These are phyloP conservation scores for Rhizopus sp. DNA, from an alignment of 371 early-diverging fungal species.

Conservation along the genomic window DNA sequence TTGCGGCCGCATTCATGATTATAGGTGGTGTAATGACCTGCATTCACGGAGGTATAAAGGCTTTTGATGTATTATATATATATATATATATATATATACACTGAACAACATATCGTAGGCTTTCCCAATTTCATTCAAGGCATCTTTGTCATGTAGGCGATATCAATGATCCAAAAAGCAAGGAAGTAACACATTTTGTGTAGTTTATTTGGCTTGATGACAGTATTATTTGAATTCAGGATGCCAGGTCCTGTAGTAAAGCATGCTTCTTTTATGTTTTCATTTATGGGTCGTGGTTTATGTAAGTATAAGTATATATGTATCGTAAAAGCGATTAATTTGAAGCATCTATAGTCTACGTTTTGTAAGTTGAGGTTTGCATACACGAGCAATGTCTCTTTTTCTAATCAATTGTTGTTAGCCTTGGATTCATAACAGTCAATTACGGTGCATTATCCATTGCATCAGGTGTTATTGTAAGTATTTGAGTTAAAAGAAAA, in stretches of 20 bases:
- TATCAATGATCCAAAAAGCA: background rate
- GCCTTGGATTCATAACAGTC: slow-evolving; percentile 26
- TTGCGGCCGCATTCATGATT: slow-evolving; percentile 40
- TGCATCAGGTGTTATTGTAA: slow-evolving; percentile 31
- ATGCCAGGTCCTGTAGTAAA: slow-evolving; percentile 33
- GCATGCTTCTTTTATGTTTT: slow-evolving; percentile 34
- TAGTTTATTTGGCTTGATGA: slow-evolving; percentile 41
- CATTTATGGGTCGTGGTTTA: slow-evolving; percentile 29
- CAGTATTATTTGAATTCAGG: slow-evolving; percentile 41
- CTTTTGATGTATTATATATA: background rate
- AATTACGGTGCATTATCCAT: slow-evolving; percentile 19
- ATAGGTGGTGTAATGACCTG: slow-evolving; percentile 44
- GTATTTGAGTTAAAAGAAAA: background rate
- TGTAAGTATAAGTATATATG: background rate
- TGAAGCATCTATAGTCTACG: slow-evolving; percentile 8
- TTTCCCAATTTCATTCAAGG: slow-evolving; percentile 49
- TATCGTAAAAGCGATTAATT: too few species aligned
- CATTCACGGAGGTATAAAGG: slow-evolving; percentile 33
- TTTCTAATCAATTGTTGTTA: background rate
- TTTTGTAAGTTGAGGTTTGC: slow-evolving; percentile 10
- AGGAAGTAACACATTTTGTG: background rate
- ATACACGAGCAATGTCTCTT: background rate
- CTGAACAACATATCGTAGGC: slow-evolving; percentile 17
- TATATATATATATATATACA: background rate
- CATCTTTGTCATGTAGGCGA: slow-evolving; percentile 37